Conservation (phyloP, 331 rosid species). For the Pyracantha coccinea region DNA sequence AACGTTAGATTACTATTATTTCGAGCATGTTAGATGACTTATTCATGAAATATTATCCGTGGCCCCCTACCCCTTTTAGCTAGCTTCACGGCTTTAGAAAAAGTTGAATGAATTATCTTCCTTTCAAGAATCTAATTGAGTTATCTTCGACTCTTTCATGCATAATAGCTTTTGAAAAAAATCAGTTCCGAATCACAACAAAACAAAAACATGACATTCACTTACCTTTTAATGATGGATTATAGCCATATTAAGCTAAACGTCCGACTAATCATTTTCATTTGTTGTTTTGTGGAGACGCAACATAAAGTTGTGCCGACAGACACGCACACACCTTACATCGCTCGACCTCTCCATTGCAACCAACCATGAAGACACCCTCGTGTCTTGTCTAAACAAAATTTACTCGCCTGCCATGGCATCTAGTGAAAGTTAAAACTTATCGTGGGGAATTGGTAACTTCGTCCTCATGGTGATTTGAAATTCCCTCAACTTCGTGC, state of each 20-base stretch:
- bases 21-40: not conserved
- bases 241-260: not conserved
- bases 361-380: slow-evolving; percentile 9
- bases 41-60: too few relatives aligned
- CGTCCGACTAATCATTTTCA: not conserved
- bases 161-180: not conserved
- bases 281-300: not conserved
- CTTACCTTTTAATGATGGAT: not conserved
- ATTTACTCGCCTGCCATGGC: not conserved
- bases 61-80: not conserved
- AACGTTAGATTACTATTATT: not conserved
- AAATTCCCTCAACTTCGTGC: not conserved
- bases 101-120: not conserved
- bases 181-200: not conserved
- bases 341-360: not conserved
- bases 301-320: not conserved
- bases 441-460: not conserved
- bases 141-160: not conserved
- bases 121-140: not conserved
- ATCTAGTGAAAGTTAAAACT: not conserved
- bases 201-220: not conserved
- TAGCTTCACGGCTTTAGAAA: slow-evolving; percentile 5
- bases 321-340: not conserved
- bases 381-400: slow-evolving; percentile 5
- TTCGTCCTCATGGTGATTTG: not conserved